These are phyloP conservation scores for Candida awuae DNA, from an alignment of 805 yeast species.

Conservation along the genomic window DNA sequence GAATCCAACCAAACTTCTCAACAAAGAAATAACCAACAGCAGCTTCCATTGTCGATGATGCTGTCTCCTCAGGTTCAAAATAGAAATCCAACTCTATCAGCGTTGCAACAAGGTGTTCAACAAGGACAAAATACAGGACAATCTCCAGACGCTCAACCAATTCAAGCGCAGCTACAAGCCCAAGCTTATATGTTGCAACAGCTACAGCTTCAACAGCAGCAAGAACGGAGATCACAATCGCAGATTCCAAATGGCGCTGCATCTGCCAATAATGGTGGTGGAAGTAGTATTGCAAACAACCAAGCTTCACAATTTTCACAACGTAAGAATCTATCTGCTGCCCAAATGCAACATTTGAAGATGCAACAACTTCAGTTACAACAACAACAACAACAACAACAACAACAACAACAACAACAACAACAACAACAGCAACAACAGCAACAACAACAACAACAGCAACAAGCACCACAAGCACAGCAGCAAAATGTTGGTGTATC, in stretches of 20 bases:
- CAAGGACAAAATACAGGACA: background rate
- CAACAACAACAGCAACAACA: conserved; percentile 16
- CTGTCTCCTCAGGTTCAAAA: conserved; percentile 30
- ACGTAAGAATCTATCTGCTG: conserved; percentile 10
- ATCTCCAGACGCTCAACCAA: conserved; percentile 8
- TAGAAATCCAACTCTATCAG: conserved; percentile 21
- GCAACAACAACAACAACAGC: conserved; percentile 12
- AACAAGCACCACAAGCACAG: conserved; percentile 2
- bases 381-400: conserved; percentile 18
- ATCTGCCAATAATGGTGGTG: too few relatives aligned
- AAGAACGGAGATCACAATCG: conserved; percentile 1
- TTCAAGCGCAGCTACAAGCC: conserved; percentile 8
- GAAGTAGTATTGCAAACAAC: too few relatives aligned
- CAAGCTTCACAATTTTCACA: conserved; percentile 9
- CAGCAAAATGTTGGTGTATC: too few relatives aligned
- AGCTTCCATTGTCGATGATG: conserved; percentile 25
- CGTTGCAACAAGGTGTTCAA: conserved; percentile 18
- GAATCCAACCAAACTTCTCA: conserved; percentile 13
- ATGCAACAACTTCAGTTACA: conserved; percentile 21
- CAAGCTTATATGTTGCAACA: too few relatives aligned
- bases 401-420: conserved; percentile 8
- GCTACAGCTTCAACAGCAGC: conserved; percentile 17
- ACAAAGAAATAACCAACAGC: conserved; percentile 1
- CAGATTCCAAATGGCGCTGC: conserved; percentile 4
- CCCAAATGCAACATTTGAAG: conserved; percentile 15